Conservation (phyloP, 2,329 filamentous ascomycete genomes). For the Arthroderma sp. region DNA sequence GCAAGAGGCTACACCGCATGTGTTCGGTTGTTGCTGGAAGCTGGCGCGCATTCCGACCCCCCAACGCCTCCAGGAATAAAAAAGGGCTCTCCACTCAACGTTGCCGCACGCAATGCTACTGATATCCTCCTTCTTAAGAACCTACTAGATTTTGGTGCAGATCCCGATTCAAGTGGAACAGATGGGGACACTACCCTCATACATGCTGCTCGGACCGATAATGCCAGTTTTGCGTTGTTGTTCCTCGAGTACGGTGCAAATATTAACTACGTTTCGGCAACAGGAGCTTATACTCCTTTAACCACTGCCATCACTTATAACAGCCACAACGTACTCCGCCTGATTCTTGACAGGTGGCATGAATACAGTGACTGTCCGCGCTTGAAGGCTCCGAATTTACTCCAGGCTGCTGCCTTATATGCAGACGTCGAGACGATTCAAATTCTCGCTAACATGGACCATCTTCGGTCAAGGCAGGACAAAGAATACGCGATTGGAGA, state of each 20-base stretch:
- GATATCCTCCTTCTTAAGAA: constrained; percentile 22
- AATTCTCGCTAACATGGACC: constrained; percentile 19
- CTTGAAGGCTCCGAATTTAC: constrained; percentile 19
- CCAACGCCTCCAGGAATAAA: constrained; percentile 17
- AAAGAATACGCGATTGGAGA: constrained; percentile 16
- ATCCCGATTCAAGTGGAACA: constrained; percentile 20
- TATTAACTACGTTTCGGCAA: constrained; percentile 22
- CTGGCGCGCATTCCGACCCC: constrained; percentile 22
- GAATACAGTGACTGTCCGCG: constrained; percentile 26
- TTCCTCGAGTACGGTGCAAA: constrained; percentile 27
- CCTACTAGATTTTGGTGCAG: constrained; percentile 24
- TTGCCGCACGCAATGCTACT: constrained; percentile 22
- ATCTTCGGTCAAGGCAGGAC: constrained; percentile 20
- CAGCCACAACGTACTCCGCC: constrained; percentile 24
- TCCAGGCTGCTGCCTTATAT: constrained; percentile 21
- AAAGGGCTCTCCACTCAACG: constrained; percentile 23
- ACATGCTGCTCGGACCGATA: constrained; percentile 23
- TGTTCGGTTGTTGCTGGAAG: constrained; percentile 20
- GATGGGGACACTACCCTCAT: constrained; percentile 25
- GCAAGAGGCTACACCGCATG: constrained; percentile 16
- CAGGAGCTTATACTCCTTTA: constrained; percentile 22
- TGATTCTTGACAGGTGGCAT: constrained; percentile 27
- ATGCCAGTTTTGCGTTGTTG: constrained; percentile 23
- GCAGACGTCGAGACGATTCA: constrained; percentile 22
- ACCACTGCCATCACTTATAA: constrained; percentile 27